Evolutionary conservation across 2,329 filamentous ascomycete species (phyloP).

Genomic region (Akanthomyces uredinophilus): DNA sequence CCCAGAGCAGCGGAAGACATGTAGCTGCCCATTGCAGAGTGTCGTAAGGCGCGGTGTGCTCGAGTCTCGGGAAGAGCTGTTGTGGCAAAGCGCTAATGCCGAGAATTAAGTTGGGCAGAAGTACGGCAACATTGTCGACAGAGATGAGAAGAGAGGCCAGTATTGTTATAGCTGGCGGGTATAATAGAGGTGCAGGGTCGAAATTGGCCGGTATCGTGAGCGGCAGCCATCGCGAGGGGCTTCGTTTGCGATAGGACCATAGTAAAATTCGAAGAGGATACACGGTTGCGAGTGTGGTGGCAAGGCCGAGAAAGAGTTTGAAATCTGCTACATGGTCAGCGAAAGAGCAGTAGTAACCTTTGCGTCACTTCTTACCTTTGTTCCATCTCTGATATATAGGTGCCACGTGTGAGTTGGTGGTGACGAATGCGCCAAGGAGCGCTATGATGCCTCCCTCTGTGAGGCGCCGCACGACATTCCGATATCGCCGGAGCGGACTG

Average conservation of each 20-base stretch:
- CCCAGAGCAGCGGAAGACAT: conserved; percentile 56
- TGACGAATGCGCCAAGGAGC: conserved; percentile 44
- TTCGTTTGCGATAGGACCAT: conserved; percentile 41
- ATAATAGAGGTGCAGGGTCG: conserved; percentile 86
- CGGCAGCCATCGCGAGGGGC: conserved; percentile 33
- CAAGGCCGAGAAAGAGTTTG: conserved; percentile 31
- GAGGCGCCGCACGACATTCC: conserved; percentile 47
- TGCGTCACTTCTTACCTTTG: conserved; percentile 36
- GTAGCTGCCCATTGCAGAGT: conserved; percentile 75
- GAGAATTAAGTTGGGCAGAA: conserved; percentile 79
- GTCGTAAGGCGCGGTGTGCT: conserved; percentile 53
- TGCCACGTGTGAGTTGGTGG: conserved; percentile 41
- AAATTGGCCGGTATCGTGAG: conserved; percentile 67
- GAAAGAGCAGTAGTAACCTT: too few relatives aligned
- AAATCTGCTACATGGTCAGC: conserved; percentile 37
- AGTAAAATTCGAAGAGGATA: conserved; percentile 57
- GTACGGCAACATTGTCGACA: conserved; percentile 50
- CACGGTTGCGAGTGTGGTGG: conserved; percentile 37
- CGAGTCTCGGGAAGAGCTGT: conserved; percentile 62
- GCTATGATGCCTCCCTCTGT: conserved; percentile 49
- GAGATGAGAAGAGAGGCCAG: conserved; percentile 72
- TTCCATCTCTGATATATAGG: conserved; percentile 42
- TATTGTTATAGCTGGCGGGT: conserved; percentile 71
- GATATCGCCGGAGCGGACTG: conserved; percentile 37
- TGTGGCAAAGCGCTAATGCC: conserved; percentile 72